Evolutionary conservation across 768 basidiomycete genomes (phyloP).

Genomic region (Leccinellum rugosiceps): DNA sequence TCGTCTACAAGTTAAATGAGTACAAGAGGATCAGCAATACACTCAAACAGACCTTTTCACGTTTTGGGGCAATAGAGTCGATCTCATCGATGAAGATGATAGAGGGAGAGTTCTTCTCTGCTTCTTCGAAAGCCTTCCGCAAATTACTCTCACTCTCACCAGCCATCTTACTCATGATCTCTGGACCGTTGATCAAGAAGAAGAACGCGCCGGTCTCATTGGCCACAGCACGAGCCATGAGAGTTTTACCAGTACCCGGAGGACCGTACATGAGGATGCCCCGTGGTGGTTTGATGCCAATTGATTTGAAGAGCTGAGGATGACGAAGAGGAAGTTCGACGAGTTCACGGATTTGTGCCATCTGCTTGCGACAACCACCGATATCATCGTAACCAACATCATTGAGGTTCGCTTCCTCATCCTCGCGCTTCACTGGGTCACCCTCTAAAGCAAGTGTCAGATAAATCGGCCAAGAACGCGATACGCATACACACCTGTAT

Average conservation of each 20-base stretch:
- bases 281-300: slow-evolving; percentile 99
- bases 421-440: slow-evolving; percentile 97
- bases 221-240: slow-evolving; percentile 99
- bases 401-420: slow-evolving; percentile 93
- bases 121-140: slow-evolving; percentile 98
- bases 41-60: slow-evolving; percentile 77
- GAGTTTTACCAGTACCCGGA: slow-evolving; percentile 98
- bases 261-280: slow-evolving; percentile 99
- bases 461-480: neutral
- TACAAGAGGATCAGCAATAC: neutral
- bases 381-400: slow-evolving; percentile 99
- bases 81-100: slow-evolving; percentile 99
- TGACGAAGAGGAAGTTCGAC: slow-evolving; percentile 97
- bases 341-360: slow-evolving; percentile 99
- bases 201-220: slow-evolving; percentile 99
- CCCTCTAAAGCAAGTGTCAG: slow-evolving; percentile 60
- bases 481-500: slow-evolving; percentile 54
- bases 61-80: slow-evolving; percentile 98
- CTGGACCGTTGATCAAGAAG: slow-evolving; percentile 99
- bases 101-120: slow-evolving; percentile 98
- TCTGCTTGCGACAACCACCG: slow-evolving; percentile 98
- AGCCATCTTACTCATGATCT: slow-evolving; percentile 99
- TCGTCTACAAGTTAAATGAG: slow-evolving; percentile 57
- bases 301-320: slow-evolving; percentile 99
- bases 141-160: slow-evolving; percentile 98